These are phyloP conservation scores for Globisporangium yorkense DNA, from an alignment of 352 stramenopile species.

Conservation along the genomic window DNA sequence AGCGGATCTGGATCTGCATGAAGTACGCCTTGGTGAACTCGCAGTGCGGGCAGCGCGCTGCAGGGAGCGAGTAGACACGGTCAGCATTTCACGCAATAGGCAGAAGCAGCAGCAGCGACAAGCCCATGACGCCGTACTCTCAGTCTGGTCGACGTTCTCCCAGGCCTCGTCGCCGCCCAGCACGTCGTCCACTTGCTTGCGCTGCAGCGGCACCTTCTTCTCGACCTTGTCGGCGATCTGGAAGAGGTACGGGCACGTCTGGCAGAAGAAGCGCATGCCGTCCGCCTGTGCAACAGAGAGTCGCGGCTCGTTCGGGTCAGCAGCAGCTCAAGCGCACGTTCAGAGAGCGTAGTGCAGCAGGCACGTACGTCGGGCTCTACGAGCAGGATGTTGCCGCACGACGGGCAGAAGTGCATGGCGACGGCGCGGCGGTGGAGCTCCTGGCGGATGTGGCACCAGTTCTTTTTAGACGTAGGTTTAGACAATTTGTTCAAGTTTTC, in stretches of 20 bases:
- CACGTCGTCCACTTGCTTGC: conserved; percentile 98
- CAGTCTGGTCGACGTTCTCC: conserved; percentile 98
- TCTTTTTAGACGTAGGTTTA: too few species aligned
- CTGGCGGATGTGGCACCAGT: background rate
- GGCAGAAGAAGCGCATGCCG: conserved; percentile 88
- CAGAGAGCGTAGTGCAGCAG: conserved; percentile 6
- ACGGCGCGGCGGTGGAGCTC: background rate
- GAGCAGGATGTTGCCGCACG: conserved; percentile 86
- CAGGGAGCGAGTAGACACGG: background rate
- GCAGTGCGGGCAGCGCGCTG: conserved; percentile 93
- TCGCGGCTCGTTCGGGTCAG: background rate
- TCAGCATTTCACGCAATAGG: background rate
- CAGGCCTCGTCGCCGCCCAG: conserved; percentile 96
- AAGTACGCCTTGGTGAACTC: conserved; percentile 98
- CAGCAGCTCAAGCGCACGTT: background rate
- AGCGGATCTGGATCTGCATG: conserved; percentile 99
- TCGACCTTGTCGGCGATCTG: conserved; percentile 86
- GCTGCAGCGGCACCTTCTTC: conserved; percentile 88
- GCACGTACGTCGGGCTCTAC: conserved; percentile 72
- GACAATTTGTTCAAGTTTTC: too few species aligned
- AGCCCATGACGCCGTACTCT: conserved; percentile 41
- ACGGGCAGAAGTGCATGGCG: conserved; percentile 88
- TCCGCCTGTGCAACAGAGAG: conserved; percentile 42
- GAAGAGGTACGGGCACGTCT: conserved; percentile 87
- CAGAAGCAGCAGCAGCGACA: conserved; percentile 1